These are phyloP conservation scores for Backusella liffmaniae DNA, from an alignment of 192 early-diverging fungal species.

Conservation along the genomic window DNA sequence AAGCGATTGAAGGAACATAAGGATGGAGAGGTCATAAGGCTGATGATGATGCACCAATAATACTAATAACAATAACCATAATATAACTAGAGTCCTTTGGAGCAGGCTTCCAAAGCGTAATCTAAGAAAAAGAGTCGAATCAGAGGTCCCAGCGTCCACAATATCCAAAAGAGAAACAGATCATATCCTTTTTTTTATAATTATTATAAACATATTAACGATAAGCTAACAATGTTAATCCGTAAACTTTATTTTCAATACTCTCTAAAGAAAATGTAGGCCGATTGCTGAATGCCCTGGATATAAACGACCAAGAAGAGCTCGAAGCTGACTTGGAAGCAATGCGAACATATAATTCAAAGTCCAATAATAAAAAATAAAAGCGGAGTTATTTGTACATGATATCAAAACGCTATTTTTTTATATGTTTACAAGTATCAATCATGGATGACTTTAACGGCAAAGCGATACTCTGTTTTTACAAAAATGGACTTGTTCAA, in stretches of 20 bases:
- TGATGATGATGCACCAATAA: neutral
- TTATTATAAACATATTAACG: neutral
- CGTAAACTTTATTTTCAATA: slow-evolving; percentile 6
- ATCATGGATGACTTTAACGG: neutral
- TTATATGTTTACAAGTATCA: neutral
- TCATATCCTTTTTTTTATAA: slow-evolving; percentile 13
- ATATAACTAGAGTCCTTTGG: neutral
- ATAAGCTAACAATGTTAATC: neutral
- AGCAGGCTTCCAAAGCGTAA: neutral
- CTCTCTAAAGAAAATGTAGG: neutral
- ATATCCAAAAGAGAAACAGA: neutral
- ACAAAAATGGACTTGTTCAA: neutral
- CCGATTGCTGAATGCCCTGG: neutral
- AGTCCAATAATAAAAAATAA: neutral
- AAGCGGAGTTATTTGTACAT: no score
- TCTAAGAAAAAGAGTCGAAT: neutral
- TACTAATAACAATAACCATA: neutral
- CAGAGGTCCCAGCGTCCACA: neutral
- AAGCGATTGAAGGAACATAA: slow-evolving; percentile 15
- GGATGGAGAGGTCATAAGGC: neutral
- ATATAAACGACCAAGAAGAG: neutral
- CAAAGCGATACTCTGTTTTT: neutral
- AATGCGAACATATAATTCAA: neutral
- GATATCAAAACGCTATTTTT: no score
- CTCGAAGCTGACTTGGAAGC: slow-evolving; percentile 5